Percentiles rank a stretch among this genome's conserved stretches.
Evolutionary conservation across 768 basidiomycete species (phyloP).

Genomic region (Lactarius tabidus): DNA sequence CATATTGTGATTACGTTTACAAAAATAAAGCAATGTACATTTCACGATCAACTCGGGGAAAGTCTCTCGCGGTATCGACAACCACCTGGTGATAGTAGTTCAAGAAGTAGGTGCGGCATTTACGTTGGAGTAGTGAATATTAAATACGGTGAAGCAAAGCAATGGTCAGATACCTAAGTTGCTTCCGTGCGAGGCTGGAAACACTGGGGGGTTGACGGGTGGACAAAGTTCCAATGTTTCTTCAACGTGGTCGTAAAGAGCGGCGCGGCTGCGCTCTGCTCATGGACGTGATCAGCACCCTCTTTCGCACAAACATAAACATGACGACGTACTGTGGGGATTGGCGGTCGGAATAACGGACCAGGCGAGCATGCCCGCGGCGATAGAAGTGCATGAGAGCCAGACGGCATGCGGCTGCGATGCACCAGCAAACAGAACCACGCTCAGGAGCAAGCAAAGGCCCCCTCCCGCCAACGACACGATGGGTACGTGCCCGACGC

Average conservation of each 20-base stretch:
- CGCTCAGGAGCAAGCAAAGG: slow-evolving; percentile 14
- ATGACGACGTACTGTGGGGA: not conserved
- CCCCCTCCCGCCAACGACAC: slow-evolving; percentile 9
- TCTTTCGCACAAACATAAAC: not conserved
- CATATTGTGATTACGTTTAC: not conserved
- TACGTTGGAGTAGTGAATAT: not conserved
- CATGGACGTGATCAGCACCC: not conserved
- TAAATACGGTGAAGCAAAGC: not conserved
- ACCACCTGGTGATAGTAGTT: not conserved
- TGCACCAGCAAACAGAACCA: slow-evolving; percentile 9
- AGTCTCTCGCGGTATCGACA: not conserved
- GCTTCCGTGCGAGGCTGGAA: not conserved
- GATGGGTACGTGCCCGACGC: slow-evolving; percentile 11
- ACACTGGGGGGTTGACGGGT: slow-evolving; percentile 4
- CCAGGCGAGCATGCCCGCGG: not conserved
- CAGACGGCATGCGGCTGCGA: slow-evolving; percentile 12
- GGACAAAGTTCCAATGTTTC: slow-evolving; percentile 4
- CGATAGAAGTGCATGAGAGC: slow-evolving; percentile 9
- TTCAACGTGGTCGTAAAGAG: slow-evolving; percentile 14
- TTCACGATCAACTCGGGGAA: not conserved
- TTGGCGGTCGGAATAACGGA: not conserved
- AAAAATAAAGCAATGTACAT: slow-evolving; percentile 9
- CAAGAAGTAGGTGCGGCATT: not conserved
- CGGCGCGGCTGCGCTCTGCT: slow-evolving; percentile 5
- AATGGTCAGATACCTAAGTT: not conserved